These are phyloP conservation scores for Diaporthe sp. DNA, from an alignment of 2,329 filamentous ascomycete genomes.

Conservation along the genomic window DNA sequence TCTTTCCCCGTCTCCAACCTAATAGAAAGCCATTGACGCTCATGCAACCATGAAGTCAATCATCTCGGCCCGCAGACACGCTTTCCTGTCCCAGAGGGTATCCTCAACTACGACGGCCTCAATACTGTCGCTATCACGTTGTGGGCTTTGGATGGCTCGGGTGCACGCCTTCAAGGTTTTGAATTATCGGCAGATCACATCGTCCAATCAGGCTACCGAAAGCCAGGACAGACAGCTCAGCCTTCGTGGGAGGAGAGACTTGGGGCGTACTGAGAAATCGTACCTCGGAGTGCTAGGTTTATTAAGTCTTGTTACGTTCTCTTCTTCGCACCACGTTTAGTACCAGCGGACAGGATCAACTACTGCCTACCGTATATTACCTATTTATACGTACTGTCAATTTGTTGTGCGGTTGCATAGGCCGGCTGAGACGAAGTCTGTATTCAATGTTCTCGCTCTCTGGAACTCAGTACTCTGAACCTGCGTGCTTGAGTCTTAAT, in stretches of 20 bases:
- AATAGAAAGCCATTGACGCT: too few relatives aligned
- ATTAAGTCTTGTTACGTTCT: too few relatives aligned
- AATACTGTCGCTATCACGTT: constrained; percentile 77
- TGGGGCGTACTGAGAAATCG: background rate
- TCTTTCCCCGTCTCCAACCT: too few relatives aligned
- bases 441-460: background rate
- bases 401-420: background rate
- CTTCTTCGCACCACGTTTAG: too few relatives aligned
- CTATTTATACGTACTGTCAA: too few relatives aligned
- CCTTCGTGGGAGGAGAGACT: background rate
- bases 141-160: constrained; percentile 69
- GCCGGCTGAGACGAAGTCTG: background rate
- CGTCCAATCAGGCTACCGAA: background rate
- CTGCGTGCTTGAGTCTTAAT: background rate
- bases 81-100: constrained; percentile 78
- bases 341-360: too few relatives aligned
- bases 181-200: background rate
- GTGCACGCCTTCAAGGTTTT: background rate
- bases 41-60: constrained; percentile 54
- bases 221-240: background rate
- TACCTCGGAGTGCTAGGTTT: background rate
- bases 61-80: constrained; percentile 78
- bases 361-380: too few relatives aligned
- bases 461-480: background rate
- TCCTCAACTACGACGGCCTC: constrained; percentile 75